These are phyloP conservation scores for Geotrichum restrictum DNA, from an alignment of 1,139 yeast species.

Conservation along the genomic window DNA sequence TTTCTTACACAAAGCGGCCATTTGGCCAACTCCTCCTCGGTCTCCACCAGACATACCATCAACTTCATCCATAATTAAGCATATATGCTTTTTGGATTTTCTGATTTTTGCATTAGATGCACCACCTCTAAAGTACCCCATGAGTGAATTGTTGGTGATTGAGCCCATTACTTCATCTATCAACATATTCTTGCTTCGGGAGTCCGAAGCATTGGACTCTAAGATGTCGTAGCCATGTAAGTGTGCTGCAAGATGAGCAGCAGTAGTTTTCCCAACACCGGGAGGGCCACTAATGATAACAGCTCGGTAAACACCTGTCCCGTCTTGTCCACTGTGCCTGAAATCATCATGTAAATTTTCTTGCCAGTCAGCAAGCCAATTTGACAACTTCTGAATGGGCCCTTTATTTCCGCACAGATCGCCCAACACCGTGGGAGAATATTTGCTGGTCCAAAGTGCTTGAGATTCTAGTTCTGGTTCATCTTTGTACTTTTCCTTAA, in stretches of 20 bases:
- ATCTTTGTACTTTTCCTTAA: conserved; percentile 33
- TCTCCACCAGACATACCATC: conserved; percentile 99
- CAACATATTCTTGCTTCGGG: conserved; percentile 74
- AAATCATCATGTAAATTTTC: conserved; percentile 53
- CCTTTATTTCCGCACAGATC: conserved; percentile 93
- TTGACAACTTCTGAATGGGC: conserved; percentile 57
- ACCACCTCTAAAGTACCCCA: conserved; percentile 57
- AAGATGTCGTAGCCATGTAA: conserved; percentile 75
- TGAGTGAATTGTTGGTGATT: conserved; percentile 75
- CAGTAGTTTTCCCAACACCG: conserved; percentile 91
- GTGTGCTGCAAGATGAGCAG: conserved; percentile 79
- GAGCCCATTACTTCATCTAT: conserved; percentile 67
- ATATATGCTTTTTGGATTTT: conserved; percentile 50
- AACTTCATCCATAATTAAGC: conserved; percentile 95
- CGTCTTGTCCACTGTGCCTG: conserved; percentile 51
- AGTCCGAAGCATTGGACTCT: conserved; percentile 92
- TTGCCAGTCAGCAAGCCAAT: conserved; percentile 82
- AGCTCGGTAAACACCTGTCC: conserved; percentile 67
- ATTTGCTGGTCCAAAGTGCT: conserved; percentile 80
- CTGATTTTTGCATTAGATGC: conserved; percentile 31
- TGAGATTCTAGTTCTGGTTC: conserved; percentile 2
- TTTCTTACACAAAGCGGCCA: conserved; percentile 79
- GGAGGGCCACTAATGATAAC: conserved; percentile 89
- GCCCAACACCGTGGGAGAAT: conserved; percentile 71
- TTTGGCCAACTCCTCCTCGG: conserved; percentile 95